Evolutionary conservation across 768 basidiomycete species (phyloP).

Genomic region (Tricholoma sp.): DNA sequence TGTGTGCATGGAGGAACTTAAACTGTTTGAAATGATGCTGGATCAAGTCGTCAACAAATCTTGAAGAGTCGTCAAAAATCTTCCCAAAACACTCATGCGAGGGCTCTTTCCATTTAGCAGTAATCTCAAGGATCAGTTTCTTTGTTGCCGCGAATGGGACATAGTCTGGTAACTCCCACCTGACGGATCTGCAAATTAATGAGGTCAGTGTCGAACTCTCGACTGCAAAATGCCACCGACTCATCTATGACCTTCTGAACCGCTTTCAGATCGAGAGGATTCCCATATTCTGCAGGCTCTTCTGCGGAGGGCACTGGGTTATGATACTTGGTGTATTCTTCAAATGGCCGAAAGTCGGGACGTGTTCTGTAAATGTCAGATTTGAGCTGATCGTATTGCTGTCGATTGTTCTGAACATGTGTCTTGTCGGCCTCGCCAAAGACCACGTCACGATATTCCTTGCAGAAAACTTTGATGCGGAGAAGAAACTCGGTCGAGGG

Average conservation of each 20-base stretch:
- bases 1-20: slow-evolving; percentile 20
- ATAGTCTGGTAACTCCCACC: slow-evolving; percentile 33
- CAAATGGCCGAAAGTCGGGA: slow-evolving; percentile 31
- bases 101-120: slow-evolving; percentile 24
- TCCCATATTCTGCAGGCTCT: neutral
- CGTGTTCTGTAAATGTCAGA: slow-evolving; percentile 25
- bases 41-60: slow-evolving; percentile 17
- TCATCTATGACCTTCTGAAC: slow-evolving; percentile 25
- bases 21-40: slow-evolving; percentile 26
- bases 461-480: slow-evolving; percentile 29
- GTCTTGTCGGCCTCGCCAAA: slow-evolving; percentile 18
- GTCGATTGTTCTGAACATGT: slow-evolving; percentile 28
- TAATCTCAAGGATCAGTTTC: slow-evolving; percentile 22
- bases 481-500: slow-evolving; percentile 28
- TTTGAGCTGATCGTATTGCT: slow-evolving; percentile 24
- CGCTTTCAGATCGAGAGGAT: slow-evolving; percentile 12
- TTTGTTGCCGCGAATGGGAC: slow-evolving; percentile 32
- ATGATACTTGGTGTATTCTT: slow-evolving; percentile 17
- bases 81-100: slow-evolving; percentile 26
- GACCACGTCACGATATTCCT: slow-evolving; percentile 22
- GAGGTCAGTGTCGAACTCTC: neutral
- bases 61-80: slow-evolving; percentile 9
- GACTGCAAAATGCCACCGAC: slow-evolving; percentile 15
- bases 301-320: slow-evolving; percentile 25
- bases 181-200: slow-evolving; percentile 24